A percentile compares a stretch with the other conserved stretches of the same genome.
phyloP scores from a whole-genome alignment of 2,329 filamentous ascomycete species.

The Blastomyces percursus region DNA sequence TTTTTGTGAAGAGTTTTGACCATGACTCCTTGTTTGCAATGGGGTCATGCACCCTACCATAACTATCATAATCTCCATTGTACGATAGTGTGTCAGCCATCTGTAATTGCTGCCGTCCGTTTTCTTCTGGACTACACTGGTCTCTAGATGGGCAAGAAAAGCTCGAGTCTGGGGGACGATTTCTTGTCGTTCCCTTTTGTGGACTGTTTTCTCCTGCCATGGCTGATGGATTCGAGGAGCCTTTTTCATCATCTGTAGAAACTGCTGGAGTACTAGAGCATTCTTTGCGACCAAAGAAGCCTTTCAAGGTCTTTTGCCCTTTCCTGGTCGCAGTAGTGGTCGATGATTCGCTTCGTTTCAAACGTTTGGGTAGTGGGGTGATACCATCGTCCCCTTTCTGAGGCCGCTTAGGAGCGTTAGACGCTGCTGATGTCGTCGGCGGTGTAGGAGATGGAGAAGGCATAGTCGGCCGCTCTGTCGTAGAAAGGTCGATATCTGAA shows the following conservation, averaged over 20 bases:
- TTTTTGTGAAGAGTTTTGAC: constrained; percentile 70
- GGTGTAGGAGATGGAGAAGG: not conserved
- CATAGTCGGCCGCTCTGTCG: not conserved
- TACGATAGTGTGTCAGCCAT: constrained; percentile 10
- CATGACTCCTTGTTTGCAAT: constrained; percentile 69
- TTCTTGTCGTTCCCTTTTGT: not conserved
- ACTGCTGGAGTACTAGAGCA: constrained; percentile 8
- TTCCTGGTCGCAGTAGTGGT: constrained; percentile 26
- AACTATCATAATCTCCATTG: constrained; percentile 22
- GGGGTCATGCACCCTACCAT: constrained; percentile 50
- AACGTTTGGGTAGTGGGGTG: constrained; percentile 37
- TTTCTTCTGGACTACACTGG: not conserved
- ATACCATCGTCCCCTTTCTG: constrained; percentile 21
- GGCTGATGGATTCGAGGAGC: not conserved
- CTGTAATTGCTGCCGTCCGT: not conserved
- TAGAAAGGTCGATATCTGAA: not conserved
- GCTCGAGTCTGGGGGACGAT: not conserved
- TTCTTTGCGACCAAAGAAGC: constrained; percentile 63
- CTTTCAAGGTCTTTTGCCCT: constrained; percentile 55
- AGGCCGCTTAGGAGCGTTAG: constrained; percentile 28
- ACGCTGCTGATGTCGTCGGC: not conserved
- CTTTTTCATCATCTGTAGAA: not conserved
- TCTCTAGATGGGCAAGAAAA: not conserved
- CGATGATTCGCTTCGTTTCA: constrained; percentile 31
- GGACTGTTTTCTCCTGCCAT: not conserved